These are phyloP conservation scores for Clonostachys rhizophaga DNA, from an alignment of 2,329 filamentous ascomycete genomes.

Conservation along the genomic window DNA sequence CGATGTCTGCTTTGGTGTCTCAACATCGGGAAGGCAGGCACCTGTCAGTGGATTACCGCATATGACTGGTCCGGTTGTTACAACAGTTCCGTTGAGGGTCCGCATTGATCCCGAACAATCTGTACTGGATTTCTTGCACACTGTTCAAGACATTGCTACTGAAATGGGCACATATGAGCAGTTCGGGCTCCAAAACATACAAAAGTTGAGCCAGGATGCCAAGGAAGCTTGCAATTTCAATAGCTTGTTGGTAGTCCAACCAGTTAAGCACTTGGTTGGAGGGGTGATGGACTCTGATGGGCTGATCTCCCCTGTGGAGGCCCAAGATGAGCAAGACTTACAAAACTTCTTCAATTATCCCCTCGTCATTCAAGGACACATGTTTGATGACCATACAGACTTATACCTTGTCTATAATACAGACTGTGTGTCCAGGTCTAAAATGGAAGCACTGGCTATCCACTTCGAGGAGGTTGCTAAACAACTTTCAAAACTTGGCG, in stretches of 20 bases:
- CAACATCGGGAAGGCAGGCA: conserved; percentile 13
- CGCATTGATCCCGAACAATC: not conserved
- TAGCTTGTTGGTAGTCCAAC: conserved; percentile 8
- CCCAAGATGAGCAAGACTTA: conserved; percentile 16
- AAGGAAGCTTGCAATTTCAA: conserved; percentile 8
- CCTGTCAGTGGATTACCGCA: conserved; percentile 10
- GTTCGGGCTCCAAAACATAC: conserved; percentile 10
- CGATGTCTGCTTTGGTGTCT: conserved; percentile 13
- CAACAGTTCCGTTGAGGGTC: conserved; percentile 4
- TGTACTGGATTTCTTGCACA: not conserved
- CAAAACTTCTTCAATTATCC: conserved; percentile 2
- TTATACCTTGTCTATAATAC: conserved; percentile 2
- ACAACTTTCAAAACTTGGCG: conserved; percentile 2
- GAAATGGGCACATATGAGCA: conserved; percentile 8
- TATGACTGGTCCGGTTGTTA: conserved; percentile 9
- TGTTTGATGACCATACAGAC: conserved; percentile 1
- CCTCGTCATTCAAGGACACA: not conserved
- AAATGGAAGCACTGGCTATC: conserved; percentile 5
- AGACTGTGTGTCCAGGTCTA: conserved; percentile 1
- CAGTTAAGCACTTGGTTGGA: not conserved
- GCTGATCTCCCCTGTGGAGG: not conserved
- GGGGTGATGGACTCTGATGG: not conserved
- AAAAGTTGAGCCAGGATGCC: conserved; percentile 3
- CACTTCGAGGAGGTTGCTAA: conserved; percentile 9
- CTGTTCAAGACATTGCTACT: conserved; percentile 2